These are phyloP conservation scores for Eremochloa ophiuroides DNA, from an alignment of 176 grass and related monocot genomes.

Conservation along the genomic window DNA sequence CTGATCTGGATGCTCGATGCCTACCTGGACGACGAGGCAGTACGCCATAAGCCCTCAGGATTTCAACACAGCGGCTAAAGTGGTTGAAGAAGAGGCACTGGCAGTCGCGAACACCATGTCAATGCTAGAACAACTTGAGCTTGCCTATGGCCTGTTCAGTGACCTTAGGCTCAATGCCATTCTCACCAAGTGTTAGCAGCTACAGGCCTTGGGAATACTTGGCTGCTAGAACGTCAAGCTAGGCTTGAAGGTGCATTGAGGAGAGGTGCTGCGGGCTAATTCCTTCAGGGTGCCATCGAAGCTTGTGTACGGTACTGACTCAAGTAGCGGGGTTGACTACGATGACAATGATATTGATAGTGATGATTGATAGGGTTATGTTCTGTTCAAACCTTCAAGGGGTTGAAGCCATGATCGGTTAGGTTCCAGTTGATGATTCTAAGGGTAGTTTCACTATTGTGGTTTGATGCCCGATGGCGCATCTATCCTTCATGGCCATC, in stretches of 20 bases:
- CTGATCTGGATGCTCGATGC: no score
- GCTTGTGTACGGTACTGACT: slow-evolving; percentile 14
- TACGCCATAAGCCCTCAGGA: no score
- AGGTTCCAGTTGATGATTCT: not conserved
- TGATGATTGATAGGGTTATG: slow-evolving; percentile 9
- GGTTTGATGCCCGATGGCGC: not conserved
- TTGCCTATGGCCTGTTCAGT: slow-evolving; percentile 48
- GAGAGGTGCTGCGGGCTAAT: slow-evolving; percentile 28
- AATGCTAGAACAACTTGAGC: slow-evolving; percentile 34
- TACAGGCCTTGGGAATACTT: slow-evolving; percentile 33
- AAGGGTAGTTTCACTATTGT: not conserved
- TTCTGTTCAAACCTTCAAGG: not conserved
- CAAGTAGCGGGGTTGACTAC: not conserved
- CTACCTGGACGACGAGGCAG: no score
- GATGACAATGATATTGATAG: not conserved
- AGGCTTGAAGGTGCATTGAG: slow-evolving; percentile 32
- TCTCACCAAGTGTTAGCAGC: slow-evolving; percentile 32
- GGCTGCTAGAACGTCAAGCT: slow-evolving; percentile 52
- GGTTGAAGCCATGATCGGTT: not conserved
- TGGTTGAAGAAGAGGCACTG: slow-evolving; percentile 34
- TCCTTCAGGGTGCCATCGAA: slow-evolving; percentile 52
- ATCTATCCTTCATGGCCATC: not conserved
- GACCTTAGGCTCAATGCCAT: slow-evolving; percentile 33
- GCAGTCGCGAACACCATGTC: slow-evolving; percentile 43
- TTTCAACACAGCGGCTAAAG: slow-evolving; percentile 5